These are phyloP conservation scores for Graphilbum fragrans DNA, from an alignment of 2,329 filamentous ascomycete genomes.

Conservation along the genomic window DNA sequence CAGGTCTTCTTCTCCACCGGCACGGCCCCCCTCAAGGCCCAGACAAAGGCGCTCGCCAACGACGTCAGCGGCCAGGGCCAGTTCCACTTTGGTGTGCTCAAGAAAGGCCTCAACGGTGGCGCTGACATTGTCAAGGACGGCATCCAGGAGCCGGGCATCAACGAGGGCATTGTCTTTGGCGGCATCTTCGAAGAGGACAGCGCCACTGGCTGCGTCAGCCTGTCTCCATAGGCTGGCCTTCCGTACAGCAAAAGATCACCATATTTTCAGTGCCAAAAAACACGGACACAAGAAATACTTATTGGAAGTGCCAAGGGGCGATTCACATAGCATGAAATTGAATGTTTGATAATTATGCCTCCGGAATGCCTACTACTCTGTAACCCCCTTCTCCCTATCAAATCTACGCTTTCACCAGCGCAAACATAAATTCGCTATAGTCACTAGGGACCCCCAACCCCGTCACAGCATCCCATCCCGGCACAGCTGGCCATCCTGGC, in stretches of 20 bases:
- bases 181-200: slow-evolving; percentile 42
- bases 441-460: slow-evolving; percentile 35
- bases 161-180: slow-evolving; percentile 40
- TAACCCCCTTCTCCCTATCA: too few relatives aligned
- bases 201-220: slow-evolving; percentile 23
- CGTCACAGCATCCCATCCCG: slow-evolving; percentile 36
- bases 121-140: slow-evolving; percentile 33
- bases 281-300: too few relatives aligned
- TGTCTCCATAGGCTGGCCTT: slow-evolving; percentile 14
- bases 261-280: too few relatives aligned
- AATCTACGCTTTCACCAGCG: background rate
- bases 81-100: slow-evolving; percentile 50
- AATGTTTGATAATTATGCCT: too few relatives aligned
- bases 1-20: slow-evolving; percentile 45
- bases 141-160: slow-evolving; percentile 32
- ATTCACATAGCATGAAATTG: too few relatives aligned
- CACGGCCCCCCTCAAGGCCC: slow-evolving; percentile 27
- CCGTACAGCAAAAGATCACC: too few relatives aligned
- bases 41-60: slow-evolving; percentile 33
- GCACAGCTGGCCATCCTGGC: slow-evolving; percentile 29
- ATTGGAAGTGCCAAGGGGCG: too few relatives aligned
- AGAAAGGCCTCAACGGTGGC: slow-evolving; percentile 40
- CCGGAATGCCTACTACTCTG: too few relatives aligned
- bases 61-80: slow-evolving; percentile 46
- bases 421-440: slow-evolving; percentile 21